phyloP scores from a whole-genome alignment of 2,329 filamentous ascomycete genomes.

The Tolypocladium nubicola region DNA sequence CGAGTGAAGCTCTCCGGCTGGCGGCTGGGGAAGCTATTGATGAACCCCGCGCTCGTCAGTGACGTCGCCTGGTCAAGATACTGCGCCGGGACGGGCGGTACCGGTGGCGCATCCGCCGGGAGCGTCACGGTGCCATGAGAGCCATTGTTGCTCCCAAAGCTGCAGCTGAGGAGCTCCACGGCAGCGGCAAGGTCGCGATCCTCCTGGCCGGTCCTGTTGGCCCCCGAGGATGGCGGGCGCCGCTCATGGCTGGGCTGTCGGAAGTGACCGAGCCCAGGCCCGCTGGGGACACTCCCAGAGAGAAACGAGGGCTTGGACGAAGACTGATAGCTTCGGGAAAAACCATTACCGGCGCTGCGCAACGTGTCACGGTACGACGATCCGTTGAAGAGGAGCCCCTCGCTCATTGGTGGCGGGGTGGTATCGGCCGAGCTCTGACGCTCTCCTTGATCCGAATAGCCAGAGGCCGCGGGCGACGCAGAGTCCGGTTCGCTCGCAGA shows the following conservation, averaged over 20 bases:
- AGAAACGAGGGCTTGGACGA: constrained; percentile 33
- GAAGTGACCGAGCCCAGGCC: constrained; percentile 44
- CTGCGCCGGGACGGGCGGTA: constrained; percentile 74
- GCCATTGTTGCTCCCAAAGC: constrained; percentile 67
- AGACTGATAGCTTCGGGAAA: constrained; percentile 77
- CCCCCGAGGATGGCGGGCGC: constrained; percentile 70
- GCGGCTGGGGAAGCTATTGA: constrained; percentile 50
- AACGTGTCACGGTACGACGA: constrained; percentile 45
- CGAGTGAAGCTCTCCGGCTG: constrained; percentile 57
- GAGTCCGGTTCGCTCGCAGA: constrained; percentile 74
- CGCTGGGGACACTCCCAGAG: constrained; percentile 34
- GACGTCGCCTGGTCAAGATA: constrained; percentile 55
- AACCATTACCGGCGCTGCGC: constrained; percentile 44
- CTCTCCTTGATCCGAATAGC: constrained; percentile 68
- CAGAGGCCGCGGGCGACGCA: constrained; percentile 69
- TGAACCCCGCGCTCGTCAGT: constrained; percentile 50
- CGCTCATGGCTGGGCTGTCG: constrained; percentile 67
- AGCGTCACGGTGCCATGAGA: constrained; percentile 53
- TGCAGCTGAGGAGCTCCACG: constrained; percentile 82
- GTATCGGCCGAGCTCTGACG: constrained; percentile 81
- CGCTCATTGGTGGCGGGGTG: constrained; percentile 74
- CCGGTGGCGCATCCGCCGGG: constrained; percentile 68
- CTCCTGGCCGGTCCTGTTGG: constrained; percentile 64
- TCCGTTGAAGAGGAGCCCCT: constrained; percentile 47
- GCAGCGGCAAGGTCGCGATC: constrained; percentile 83